Base-by-base conservation (phyloP, 1,284 basidiomycete genomes). In the Heliocybe sulcata region DNA sequence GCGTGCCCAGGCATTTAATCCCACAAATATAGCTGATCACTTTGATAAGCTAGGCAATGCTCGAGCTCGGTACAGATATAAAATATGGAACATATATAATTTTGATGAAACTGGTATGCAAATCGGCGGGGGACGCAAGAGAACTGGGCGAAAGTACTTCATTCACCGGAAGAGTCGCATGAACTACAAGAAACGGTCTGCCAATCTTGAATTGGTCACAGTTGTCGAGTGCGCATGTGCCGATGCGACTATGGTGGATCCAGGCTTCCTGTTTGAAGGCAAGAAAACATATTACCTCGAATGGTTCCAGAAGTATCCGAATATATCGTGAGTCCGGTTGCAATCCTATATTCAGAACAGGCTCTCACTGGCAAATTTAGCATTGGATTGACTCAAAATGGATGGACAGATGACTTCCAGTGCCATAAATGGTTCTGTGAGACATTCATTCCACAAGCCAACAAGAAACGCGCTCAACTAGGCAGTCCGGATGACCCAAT, bases 341-440 rank as follows among this genome's bases (percentile, higher is more conserved):
- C 67, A 61, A 4, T 62, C 59, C 20, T 35, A 31, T 54, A 22
- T 19, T 12, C 45, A 27, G 6, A 52, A 45, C 25, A 20, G 26
- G 6, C 20, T 54, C 12, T 29, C 16, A 38, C 16, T 23, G 31
- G 12, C 10, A 23, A 50, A n/a, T 48, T 9, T 25, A 50, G 48
- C 6, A 29, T 50, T 29, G 26, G 48, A 52, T 19, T 53, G 16
- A 27, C 35, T 6, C 4, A 45, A 22, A 74, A 71, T 59, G 70
- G 75, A 1, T 77, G 74, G 74, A 76, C 72, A 3, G 63, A 69
- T 57, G 61, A 74, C 50, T 56, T 63, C 16, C 57, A 72, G 2
- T 61, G 68, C 16, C n/a, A 51, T 2, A 33, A 68, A 23, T 76
- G 72, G 71, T 69, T 72, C 22, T 25, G 63, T 50, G 57, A 67